Evolutionary conservation across 805 yeast genomes (phyloP), one percentile per base, ranked within the genome.

Genomic region (Cyberlindnera maclurae): DNA sequence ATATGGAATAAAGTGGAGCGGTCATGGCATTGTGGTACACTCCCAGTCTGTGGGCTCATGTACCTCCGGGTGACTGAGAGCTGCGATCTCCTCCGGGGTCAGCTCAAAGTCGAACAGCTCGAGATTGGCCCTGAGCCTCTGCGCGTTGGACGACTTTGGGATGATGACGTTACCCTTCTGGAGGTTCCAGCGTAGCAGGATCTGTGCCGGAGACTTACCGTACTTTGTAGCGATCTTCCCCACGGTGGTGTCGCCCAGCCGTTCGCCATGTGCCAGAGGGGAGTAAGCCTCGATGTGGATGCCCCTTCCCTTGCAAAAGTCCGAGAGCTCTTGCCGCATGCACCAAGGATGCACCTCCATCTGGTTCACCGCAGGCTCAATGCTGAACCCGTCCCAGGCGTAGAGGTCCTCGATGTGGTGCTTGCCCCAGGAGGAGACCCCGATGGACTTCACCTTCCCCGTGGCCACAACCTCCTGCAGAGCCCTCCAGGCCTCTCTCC

Each of bases 41-140:
- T 80, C 87, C 87, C 87, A 81, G 33, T 79, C 87, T 1, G 86
- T 78, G 10, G 86, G 85, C 43, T 79, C 85, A 47, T 81, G 77
- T 2, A 73, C 75, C 4, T 66, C 57, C 0, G 81, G 80, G 42
- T 73, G 77, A 39, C 67, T 73, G 34, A 75, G 41, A 15, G 43
- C 34, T 12, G 52, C 44, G 42, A 73, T 58, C 29, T 75, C 78
- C 13, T 58, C 65, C 3, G 51, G 55, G 1, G 62, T 53, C 29
- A 75, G 47, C 34, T 64, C 68, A 46, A 79, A 79, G 15, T 64
- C 65, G 50, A 63, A 73, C 8, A 50, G 50, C 30, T 51, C 54
- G 37, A 52, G 55, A 50, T 75, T 75, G 16, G 64, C 52, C 29
- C 53, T 49, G 42, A 72, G 51, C 47, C 80, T 62, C 1, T 22